These are phyloP conservation scores for Jasminum sambac DNA, from an alignment of 257 asterid species.

Conservation along the genomic window DNA sequence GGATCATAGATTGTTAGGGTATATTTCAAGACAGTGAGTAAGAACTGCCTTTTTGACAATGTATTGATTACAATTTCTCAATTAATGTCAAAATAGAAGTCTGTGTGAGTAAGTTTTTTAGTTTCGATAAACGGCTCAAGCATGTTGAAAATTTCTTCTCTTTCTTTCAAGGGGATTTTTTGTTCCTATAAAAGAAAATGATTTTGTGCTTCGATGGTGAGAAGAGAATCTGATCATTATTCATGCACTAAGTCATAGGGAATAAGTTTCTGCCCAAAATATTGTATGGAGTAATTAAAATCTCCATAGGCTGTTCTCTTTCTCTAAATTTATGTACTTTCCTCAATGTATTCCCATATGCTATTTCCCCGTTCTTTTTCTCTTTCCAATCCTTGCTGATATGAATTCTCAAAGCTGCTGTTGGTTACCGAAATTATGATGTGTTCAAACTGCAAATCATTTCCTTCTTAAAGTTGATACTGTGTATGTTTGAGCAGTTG, in stretches of 20 bases:
- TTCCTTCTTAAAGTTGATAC: background rate
- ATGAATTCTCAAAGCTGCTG: background rate
- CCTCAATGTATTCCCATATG: background rate
- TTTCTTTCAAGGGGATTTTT: background rate
- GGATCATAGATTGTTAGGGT: too few relatives aligned
- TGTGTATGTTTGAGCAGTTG: conserved; percentile 28
- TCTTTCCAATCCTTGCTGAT: background rate
- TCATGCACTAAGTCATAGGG: background rate
- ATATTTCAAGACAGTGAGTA: too few relatives aligned
- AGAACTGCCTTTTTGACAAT: too few relatives aligned
- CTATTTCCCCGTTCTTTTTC: background rate
- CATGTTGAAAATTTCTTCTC: background rate
- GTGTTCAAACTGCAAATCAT: background rate
- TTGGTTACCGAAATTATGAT: background rate
- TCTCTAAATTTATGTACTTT: background rate
- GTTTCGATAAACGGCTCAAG: background rate
- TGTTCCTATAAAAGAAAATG: background rate
- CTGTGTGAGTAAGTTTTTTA: too few relatives aligned
- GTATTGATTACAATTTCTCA: too few relatives aligned
- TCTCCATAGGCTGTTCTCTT: too few relatives aligned
- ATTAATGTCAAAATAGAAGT: too few relatives aligned
- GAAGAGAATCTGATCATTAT: background rate
- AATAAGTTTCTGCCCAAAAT: background rate
- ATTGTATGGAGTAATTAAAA: too few relatives aligned
- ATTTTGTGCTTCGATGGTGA: background rate